phyloP scores from a whole-genome alignment of 2,329 filamentous ascomycete species.

The Magnaporthales sp. region DNA sequence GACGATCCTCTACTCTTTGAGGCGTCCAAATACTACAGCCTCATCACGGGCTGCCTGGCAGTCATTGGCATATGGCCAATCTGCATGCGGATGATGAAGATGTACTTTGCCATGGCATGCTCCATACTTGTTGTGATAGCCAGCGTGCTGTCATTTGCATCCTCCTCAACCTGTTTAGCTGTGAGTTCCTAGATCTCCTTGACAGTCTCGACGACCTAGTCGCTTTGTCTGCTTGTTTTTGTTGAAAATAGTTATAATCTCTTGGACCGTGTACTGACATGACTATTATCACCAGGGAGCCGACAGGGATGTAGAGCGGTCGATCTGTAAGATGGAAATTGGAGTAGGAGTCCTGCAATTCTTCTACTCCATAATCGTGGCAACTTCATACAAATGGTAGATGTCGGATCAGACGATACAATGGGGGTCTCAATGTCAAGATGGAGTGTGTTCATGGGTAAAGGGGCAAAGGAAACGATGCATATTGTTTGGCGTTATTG shows the following conservation, averaged over 20 bases:
- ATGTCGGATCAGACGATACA: neutral
- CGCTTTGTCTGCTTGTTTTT: neutral
- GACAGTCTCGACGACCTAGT: no score
- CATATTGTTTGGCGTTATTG: neutral
- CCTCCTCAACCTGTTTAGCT: conserved; percentile 3
- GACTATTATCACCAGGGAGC: conserved; percentile 1
- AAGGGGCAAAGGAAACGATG: neutral
- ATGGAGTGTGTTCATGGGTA: neutral
- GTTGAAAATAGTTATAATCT: neutral
- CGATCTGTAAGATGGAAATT: conserved; percentile 6
- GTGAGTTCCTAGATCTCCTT: neutral
- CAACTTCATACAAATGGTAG: conserved; percentile 6
- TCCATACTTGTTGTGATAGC: neutral
- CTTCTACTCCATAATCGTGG: conserved; percentile 5
- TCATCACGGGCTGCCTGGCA: conserved; percentile 4
- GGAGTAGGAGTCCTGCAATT: conserved; percentile 5
- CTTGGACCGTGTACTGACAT: neutral
- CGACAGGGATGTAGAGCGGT: neutral
- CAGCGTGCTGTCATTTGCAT: conserved; percentile 4
- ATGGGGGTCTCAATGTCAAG: neutral
- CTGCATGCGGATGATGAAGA: conserved; percentile 1
- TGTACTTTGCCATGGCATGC: conserved; percentile 6
- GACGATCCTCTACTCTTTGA: neutral
- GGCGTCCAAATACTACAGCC: conserved; percentile 6
- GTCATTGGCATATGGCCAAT: conserved; percentile 4